Base-by-base conservation (phyloP, 2,329 filamentous ascomycete species). In the Ophiostoma pallidulum region DNA sequence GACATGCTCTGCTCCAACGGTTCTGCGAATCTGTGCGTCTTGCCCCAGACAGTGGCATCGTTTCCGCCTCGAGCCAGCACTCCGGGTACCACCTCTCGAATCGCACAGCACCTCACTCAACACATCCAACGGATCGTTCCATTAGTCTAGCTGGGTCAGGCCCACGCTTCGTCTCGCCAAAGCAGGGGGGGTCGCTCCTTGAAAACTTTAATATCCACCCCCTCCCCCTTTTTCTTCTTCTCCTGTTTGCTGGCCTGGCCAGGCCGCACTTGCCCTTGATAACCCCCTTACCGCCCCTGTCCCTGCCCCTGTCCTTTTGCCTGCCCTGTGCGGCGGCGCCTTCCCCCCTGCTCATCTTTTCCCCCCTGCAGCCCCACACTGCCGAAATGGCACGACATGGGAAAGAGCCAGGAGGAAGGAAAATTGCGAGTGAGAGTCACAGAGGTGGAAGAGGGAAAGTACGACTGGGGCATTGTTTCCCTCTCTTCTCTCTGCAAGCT, bases 291-390 rank as follows among this genome's bases (percentile, higher is more conserved):
- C 28, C 22, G 31, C 41, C 20, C 40, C 24, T 41, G 24, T 19
- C 37, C 38, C 29, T 22, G 19, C 18, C 8, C 35, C 36, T 20
- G 7, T n/a, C 36, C 36, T 4, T 22, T 36, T 19, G 36, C 36
- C 47, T 36, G 33, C 41, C 36, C 47, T 45, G 31, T 41, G 41
- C 47, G 41, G 41, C 41, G 36, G 36, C 35, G 46, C 40, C 35
- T 41, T 32, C 9, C 18, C 47, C 33, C 40, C 45, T 41, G 32
- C 47, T 37, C 41, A 48, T 44, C 41, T 42, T 35, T 14, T 46
- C 39, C 26, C 16, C 29, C 37, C 36, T 14, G 35, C 28, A 16
- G 24, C 39, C 37, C 41, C 47, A 49, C 36, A 14, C 14, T 16
- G 24, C 41, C 32, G 39, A 41, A 45, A 37, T 40, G 29, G 35